phyloP scores from a whole-genome alignment of 1,139 yeast genomes.

The Blastobotrys buckinghamii region DNA sequence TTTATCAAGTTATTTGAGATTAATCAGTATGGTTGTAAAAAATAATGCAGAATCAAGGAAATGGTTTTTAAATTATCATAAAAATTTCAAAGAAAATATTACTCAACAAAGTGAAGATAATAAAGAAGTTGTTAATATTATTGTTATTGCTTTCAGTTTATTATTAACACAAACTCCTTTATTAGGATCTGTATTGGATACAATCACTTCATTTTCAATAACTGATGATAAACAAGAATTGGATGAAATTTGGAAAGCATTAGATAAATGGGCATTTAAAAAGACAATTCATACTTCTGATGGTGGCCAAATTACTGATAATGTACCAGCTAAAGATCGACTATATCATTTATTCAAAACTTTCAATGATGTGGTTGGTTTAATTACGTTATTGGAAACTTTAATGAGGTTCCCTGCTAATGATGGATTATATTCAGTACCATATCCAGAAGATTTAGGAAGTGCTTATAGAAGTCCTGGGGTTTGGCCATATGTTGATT shows the following conservation, averaged over 20 bases:
- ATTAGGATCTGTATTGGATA: conserved; percentile 47
- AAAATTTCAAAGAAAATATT: no score
- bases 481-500: conserved; percentile 76
- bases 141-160: conserved; percentile 36
- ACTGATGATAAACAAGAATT: conserved; percentile 42
- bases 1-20: conserved; percentile 62
- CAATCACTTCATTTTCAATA: conserved; percentile 47
- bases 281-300: conserved; percentile 25
- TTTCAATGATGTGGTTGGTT: conserved; percentile 48
- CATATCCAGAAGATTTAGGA: conserved; percentile 66
- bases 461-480: conserved; percentile 57
- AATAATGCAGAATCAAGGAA: conserved; percentile 38
- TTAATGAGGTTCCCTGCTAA: conserved; percentile 33
- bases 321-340: conserved; percentile 27
- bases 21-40: conserved; percentile 47
- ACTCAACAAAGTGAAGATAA: no score
- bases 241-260: conserved; percentile 55
- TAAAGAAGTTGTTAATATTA: conserved; percentile 32
- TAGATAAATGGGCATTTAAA: conserved; percentile 72
- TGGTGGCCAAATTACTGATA: conserved; percentile 24
- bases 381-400: conserved; percentile 46
- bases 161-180: conserved; percentile 47
- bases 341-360: conserved; percentile 28
- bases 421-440: conserved; percentile 31
- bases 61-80: conserved; percentile 22